A percentile compares a stretch with the other conserved stretches of the same genome.
Conservation (phyloP, 2,329 filamentous ascomycete species). For the Colletotrichum acutatum region DNA sequence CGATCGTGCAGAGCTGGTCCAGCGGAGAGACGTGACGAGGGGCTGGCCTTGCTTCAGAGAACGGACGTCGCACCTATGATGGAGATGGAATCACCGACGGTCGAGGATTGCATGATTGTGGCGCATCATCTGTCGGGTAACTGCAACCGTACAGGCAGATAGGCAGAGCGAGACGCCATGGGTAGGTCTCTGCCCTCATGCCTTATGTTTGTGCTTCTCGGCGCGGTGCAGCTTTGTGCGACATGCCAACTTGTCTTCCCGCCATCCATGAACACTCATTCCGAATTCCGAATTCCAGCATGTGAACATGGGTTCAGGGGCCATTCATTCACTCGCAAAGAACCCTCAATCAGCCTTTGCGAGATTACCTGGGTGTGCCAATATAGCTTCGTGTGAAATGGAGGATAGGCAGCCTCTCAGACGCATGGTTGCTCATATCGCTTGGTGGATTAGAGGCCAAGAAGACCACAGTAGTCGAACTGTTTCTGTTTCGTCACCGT, state of each 20-base stretch:
- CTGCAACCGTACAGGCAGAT: neutral
- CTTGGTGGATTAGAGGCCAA: neutral
- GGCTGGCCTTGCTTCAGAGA: neutral
- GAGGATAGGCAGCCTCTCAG: neutral
- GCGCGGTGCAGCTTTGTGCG: neutral
- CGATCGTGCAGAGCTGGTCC: neutral
- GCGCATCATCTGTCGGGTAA: neutral
- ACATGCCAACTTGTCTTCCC: constrained; percentile 3
- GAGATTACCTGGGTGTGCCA: neutral
- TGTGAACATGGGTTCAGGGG: neutral
- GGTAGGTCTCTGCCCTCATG: neutral
- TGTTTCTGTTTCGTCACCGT: constrained; percentile 15
- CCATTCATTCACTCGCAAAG: neutral
- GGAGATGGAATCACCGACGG: neutral
- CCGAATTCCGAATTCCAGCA: neutral
- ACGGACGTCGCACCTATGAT: neutral
- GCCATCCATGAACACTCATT: neutral
- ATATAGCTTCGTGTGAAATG: neutral
- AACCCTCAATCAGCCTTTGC: neutral
- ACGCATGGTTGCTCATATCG: neutral
- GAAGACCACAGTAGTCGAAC: neutral
- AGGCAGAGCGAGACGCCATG: too few relatives aligned
- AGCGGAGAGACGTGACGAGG: neutral
- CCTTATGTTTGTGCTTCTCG: neutral
- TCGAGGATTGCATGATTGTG: constrained; percentile 15